phyloP scores from a whole-genome alignment of 169 alveolate genomes.

The Besnoitia besnoiti region DNA sequence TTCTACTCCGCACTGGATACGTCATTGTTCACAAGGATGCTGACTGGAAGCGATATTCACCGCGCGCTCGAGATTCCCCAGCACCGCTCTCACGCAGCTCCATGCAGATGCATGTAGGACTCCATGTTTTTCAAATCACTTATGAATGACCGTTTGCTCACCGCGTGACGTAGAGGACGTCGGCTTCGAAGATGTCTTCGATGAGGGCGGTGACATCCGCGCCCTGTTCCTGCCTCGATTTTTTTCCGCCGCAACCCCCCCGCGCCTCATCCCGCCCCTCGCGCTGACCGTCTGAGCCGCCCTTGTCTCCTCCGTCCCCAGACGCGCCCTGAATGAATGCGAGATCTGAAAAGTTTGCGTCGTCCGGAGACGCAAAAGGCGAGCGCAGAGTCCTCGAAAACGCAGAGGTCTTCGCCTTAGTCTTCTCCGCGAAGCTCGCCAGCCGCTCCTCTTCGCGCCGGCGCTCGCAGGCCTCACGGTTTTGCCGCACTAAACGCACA shows the following conservation, averaged over 20 bases:
- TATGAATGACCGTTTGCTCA: no score
- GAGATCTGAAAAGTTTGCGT: neutral
- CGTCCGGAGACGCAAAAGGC: neutral
- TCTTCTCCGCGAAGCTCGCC: neutral
- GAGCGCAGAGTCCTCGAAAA: neutral
- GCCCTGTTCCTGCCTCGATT: neutral
- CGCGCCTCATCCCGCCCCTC: neutral
- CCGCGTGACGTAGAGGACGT: conserved; percentile 34
- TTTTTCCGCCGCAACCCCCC: neutral
- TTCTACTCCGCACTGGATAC: no score
- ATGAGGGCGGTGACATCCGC: neutral
- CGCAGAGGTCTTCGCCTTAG: neutral
- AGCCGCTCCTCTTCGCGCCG: neutral
- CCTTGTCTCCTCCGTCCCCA: no score
- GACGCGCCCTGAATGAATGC: neutral
- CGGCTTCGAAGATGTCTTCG: conserved; percentile 39
- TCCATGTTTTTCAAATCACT: no score
- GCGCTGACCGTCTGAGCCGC: neutral
- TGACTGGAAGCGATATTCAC: no score
- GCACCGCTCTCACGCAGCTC: no score
- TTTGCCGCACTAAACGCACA: neutral
- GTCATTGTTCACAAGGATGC: no score
- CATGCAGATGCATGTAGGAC: no score
- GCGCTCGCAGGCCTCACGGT: neutral
- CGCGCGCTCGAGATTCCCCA: no score